Evolutionary conservation across 2,329 filamentous ascomycete genomes (phyloP), one percentile per base, ranked within the genome.

Genomic region (Gnomoniopsis smithogilvyi): DNA sequence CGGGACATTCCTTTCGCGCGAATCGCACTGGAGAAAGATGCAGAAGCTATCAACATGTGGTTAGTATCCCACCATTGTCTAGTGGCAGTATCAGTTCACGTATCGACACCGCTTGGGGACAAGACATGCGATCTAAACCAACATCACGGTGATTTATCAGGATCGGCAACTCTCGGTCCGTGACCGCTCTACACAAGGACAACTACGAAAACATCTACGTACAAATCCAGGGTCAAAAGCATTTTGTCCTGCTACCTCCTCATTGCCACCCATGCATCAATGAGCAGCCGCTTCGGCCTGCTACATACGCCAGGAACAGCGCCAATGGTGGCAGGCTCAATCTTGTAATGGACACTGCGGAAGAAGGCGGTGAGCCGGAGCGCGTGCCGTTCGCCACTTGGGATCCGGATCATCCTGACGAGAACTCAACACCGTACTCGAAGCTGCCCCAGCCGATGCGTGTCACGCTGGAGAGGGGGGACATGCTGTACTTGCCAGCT

Each of bases 141-240:
- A 21, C 48, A 22, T 34, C 34, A 21, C 26, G 21, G 22, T 4
- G 12, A 57, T n/a, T 21, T 10, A n/a, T n/a, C 38, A 62, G 61
- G 91, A 85, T 95, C 52, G 91, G 91, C 56, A 90, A 91, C 73
- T 84, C 84, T 1, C 78, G 77, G 41, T 90, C 86, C 26, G 79
- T 83, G 1, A 93, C 90, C 0, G 87, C 88, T 0, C 72, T 93
- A 56, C 91, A 95, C 74, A 90, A 89, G 67, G 91, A 95, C 73
- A 90, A 90, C 67, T 94, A 93, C 71, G 90, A 95, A 71, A 95
- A 95, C 69, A 80, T 95, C 0, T 95, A 93, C 70, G 88, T 91
- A 1, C 90, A 94, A 67, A 72, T 94, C 15, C 71, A 85, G 1
- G 91, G 91, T 0, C 74, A 76, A 58, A 95, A 95, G 70, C 85